phyloP scores from a whole-genome alignment of 2,329 filamentous ascomycete genomes.

The Sordariomycetes sp. region DNA sequence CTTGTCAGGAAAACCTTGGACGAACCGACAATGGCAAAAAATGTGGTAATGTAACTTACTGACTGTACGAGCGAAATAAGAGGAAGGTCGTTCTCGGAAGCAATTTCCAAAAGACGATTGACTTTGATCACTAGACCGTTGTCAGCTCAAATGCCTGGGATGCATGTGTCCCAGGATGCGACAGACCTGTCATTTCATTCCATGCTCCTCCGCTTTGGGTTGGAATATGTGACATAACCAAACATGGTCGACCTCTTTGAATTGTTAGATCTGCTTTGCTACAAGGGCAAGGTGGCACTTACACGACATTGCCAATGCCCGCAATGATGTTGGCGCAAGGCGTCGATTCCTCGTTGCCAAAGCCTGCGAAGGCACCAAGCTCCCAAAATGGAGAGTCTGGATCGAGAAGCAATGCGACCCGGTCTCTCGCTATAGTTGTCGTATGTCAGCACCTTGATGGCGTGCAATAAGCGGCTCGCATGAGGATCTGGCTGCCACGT shows the following conservation, averaged over 20 bases:
- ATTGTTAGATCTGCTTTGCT: too few species aligned
- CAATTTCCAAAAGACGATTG: constrained; percentile 15
- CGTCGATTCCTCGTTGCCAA: constrained; percentile 22
- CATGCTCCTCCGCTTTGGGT: constrained; percentile 30
- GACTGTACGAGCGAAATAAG: constrained; percentile 29
- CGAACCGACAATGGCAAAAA: background rate
- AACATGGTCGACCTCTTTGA: constrained; percentile 20
- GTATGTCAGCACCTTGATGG: too few species aligned
- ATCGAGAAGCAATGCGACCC: constrained; percentile 25
- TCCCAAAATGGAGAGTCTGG: constrained; percentile 28
- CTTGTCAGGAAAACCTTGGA: background rate
- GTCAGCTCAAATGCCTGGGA: background rate
- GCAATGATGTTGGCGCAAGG: constrained; percentile 25
- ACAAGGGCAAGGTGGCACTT: background rate
- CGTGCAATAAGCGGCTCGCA: too few species aligned
- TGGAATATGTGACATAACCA: constrained; percentile 30
- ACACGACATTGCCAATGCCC: constrained; percentile 24
- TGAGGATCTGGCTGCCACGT: too few species aligned
- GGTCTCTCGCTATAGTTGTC: constrained; percentile 28
- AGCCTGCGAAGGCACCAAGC: constrained; percentile 25
- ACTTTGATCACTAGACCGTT: constrained; percentile 24
- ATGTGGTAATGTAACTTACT: constrained; percentile 8
- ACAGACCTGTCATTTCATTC: constrained; percentile 27
- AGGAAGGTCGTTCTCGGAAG: constrained; percentile 27
- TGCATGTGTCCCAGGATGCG: background rate